phyloP scores from a whole-genome alignment of 176 grass and related monocot genomes.

The Aegilops umbellulata region DNA sequence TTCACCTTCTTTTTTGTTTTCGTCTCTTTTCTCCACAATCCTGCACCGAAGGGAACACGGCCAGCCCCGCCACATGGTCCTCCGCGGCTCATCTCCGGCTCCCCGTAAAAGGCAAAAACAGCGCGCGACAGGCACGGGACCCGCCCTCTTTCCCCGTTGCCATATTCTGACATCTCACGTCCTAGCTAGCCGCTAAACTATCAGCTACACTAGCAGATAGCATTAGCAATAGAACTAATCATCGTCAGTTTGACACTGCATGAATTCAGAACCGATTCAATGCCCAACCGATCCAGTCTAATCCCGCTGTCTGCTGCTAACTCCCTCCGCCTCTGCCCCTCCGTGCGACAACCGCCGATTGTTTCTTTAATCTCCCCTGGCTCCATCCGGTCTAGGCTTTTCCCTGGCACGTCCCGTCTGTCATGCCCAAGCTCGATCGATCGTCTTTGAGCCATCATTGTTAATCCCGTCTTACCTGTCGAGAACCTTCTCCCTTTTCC shows the following conservation, averaged over 20 bases:
- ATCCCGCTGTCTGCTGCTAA: constrained; percentile 8
- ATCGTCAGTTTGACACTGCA: neutral
- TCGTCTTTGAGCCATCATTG: neutral
- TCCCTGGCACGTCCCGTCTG: constrained; percentile 1
- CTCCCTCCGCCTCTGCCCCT: neutral
- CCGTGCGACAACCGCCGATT: neutral
- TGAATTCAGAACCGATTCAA: constrained; percentile 27
- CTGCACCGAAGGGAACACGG: too few species aligned
- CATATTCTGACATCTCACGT: neutral
- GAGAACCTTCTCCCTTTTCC: neutral
- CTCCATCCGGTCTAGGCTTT: constrained; percentile 29
- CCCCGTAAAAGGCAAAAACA: constrained; percentile 3
- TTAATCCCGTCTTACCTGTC: neutral
- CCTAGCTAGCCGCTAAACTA: neutral
- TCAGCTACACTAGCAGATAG: neutral
- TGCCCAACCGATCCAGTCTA: neutral
- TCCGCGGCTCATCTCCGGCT: neutral
- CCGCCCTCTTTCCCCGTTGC: neutral
- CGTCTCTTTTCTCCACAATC: neutral
- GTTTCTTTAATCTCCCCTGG: neutral
- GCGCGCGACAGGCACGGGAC: neutral
- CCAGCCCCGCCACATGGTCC: constrained; percentile 14
- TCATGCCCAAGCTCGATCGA: neutral
- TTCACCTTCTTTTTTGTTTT: constrained; percentile 20
- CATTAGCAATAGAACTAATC: neutral